A percentile compares a stretch with the other conserved stretches of the same genome.
Evolutionary conservation across 2,329 filamentous ascomycete genomes (phyloP).

Genomic region (Stylonectria norvegica): DNA sequence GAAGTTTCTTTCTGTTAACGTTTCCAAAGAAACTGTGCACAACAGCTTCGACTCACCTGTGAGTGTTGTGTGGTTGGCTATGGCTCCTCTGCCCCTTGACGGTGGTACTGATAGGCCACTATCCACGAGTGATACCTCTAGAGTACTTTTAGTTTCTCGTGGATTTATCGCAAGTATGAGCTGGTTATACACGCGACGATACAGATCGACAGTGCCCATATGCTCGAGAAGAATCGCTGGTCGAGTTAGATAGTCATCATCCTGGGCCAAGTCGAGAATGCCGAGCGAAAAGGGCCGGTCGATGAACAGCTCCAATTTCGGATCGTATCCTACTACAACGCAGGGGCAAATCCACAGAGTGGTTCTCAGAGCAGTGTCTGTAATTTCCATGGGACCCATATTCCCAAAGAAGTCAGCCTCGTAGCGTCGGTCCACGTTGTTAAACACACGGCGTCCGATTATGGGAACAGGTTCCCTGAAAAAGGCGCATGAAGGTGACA

Average conservation of each 20-base stretch:
- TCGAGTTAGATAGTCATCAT: conserved; percentile 19
- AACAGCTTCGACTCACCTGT: no score
- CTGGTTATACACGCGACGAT: conserved; percentile 18
- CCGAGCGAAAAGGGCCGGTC: conserved; percentile 6
- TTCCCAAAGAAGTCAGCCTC: conserved; percentile 18
- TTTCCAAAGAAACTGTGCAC: no score
- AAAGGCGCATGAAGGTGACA: conserved; percentile 10
- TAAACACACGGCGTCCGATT: conserved; percentile 17
- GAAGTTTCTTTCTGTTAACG: no score
- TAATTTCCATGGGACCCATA: conserved; percentile 17
- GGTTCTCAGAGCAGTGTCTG: conserved; percentile 17
- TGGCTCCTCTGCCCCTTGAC: no score
- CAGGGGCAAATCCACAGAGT: conserved; percentile 22
- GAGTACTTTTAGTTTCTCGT: conserved; percentile 1
- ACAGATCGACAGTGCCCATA: conserved; percentile 14
- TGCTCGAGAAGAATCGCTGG: conserved; percentile 21
- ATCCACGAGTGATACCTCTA: no score
- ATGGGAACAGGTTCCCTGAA: conserved; percentile 16
- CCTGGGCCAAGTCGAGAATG: conserved; percentile 19
- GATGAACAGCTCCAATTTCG: not conserved
- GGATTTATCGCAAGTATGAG: conserved; percentile 17
- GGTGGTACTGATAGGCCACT: no score
- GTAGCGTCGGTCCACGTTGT: conserved; percentile 12
- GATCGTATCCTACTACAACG: conserved; percentile 2
- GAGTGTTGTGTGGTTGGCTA: no score